A percentile compares a stretch with the other conserved stretches of the same genome.
phyloP scores from a whole-genome alignment of 345 rosid species.

The Passiflora organensis region DNA sequence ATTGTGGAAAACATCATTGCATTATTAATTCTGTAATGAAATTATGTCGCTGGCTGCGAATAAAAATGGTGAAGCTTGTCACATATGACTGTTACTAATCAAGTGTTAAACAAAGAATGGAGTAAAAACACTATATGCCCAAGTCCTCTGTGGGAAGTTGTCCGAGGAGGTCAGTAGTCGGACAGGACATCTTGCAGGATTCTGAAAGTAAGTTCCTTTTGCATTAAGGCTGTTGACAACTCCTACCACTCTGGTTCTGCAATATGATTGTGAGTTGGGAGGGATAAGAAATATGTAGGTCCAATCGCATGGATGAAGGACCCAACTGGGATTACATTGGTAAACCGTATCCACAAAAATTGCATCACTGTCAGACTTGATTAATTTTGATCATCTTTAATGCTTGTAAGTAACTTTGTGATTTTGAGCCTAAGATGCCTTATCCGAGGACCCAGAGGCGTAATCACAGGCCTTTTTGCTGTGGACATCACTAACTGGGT shows the following conservation, averaged over 20 bases:
- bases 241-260: neutral
- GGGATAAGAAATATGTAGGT: constrained; percentile 9
- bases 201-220: constrained; percentile 2
- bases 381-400: constrained; percentile 4
- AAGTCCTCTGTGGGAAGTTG: neutral
- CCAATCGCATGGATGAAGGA: constrained; percentile 37
- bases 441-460: constrained; percentile 11
- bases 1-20: too few relatives aligned
- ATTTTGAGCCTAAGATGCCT: constrained; percentile 35
- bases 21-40: too few relatives aligned
- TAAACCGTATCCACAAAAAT: constrained; percentile 16
- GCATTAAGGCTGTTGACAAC: constrained; percentile 4
- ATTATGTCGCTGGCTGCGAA: too few relatives aligned
- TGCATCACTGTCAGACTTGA: constrained; percentile 20
- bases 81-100: too few relatives aligned
- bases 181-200: neutral
- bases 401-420: constrained; percentile 1
- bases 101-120: too few relatives aligned
- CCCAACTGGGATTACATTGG: constrained; percentile 25
- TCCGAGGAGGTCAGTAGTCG: too few relatives aligned
- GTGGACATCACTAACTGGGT: constrained; percentile 36
- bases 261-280: neutral
- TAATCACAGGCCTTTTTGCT: constrained; percentile 12
- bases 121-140: too few relatives aligned
- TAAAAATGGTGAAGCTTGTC: too few relatives aligned